Evolutionary conservation across 148 eudicot genomes (phyloP), one percentile per base, ranked within the genome.

Genomic region (Rhododendron mucronatum): DNA sequence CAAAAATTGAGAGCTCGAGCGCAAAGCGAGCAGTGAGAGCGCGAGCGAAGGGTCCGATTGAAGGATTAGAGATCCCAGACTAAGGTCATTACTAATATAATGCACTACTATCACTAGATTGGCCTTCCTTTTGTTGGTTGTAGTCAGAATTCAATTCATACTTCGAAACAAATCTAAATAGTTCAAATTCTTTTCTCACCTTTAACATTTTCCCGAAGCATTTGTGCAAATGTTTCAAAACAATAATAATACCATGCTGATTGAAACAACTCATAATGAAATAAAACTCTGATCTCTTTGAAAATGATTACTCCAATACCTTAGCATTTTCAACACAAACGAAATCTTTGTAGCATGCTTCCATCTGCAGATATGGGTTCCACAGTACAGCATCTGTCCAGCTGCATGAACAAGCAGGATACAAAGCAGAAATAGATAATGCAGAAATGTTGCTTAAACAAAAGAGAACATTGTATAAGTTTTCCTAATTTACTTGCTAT

Each of bases 291-390:
- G 26, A 41, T 41, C 7, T 8, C 11, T n/a, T 39, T 9, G 51
- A 77, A 77, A 78, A 15, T 6, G 39, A 41, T 23, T 51, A 18
- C 48, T 33, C 37, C 12, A 78, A 44, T 90, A 95, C 99, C 99
- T 96, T 86, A 78, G 99, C 99, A 87, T 96, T 96, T 87, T 96
- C 99, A 77, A 96, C 99, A 67, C 99, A 96, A 77, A 96, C 99
- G 65, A 96, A 96, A 90, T 96, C 96, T 91, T 90, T 93, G 92
- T 95, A 96, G 87, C 97, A 89, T 81, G 97, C 95, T 87, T 96
- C 99, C 98, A 96, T 96, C 35, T 87, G 89, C 90, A 95, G 86
- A 91, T 95, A 92, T 35, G 99, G 99, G 86, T 94, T 96, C 99
- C 99, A 96, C 63, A 96, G 87, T 82, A 96, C 99, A 55, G 98